These are phyloP conservation scores for Penicillium sp. DNA, from an alignment of 2,329 filamentous ascomycete species.

Conservation along the genomic window DNA sequence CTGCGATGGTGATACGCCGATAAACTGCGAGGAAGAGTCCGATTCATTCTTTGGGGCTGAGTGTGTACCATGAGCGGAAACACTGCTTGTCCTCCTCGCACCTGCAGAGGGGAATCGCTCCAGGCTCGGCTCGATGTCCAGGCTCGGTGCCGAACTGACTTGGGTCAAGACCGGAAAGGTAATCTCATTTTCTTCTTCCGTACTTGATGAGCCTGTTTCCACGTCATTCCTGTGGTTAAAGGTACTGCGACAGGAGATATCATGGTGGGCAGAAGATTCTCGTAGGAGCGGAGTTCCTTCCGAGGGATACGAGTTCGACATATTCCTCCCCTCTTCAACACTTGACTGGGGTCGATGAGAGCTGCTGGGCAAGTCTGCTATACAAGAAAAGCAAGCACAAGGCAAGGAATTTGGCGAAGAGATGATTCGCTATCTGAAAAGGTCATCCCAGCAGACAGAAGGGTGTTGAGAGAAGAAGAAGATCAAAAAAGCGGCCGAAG, in stretches of 20 bases:
- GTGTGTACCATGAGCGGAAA: slow-evolving; percentile 9
- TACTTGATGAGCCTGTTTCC: slow-evolving; percentile 9
- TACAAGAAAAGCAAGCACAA: not conserved
- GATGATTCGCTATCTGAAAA: not conserved
- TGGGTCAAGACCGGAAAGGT: slow-evolving; percentile 23
- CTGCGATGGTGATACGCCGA: slow-evolving; percentile 43
- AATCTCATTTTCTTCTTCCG: slow-evolving; percentile 22
- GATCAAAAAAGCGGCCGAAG: not conserved
- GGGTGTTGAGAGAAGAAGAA: not conserved
- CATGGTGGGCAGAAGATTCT: slow-evolving; percentile 7
- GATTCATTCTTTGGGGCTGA: slow-evolving; percentile 12
- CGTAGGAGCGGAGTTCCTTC: slow-evolving; percentile 25
- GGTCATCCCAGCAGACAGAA: not conserved
- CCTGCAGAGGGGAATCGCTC: slow-evolving; percentile 25
- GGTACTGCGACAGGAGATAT: slow-evolving; percentile 12
- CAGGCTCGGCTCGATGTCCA: slow-evolving; percentile 31
- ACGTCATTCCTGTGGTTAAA: slow-evolving; percentile 4
- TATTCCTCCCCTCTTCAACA: not conserved
- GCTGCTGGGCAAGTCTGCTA: not conserved
- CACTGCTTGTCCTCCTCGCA: slow-evolving; percentile 12
- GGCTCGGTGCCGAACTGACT: slow-evolving; percentile 31
- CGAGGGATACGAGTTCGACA: slow-evolving; percentile 3
- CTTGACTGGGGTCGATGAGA: not conserved
- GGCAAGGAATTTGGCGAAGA: not conserved
- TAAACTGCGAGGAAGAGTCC: slow-evolving; percentile 37